Base-by-base conservation (phyloP, 2,329 filamentous ascomycete species). In the Phaeosphaeriaceae sp. region DNA sequence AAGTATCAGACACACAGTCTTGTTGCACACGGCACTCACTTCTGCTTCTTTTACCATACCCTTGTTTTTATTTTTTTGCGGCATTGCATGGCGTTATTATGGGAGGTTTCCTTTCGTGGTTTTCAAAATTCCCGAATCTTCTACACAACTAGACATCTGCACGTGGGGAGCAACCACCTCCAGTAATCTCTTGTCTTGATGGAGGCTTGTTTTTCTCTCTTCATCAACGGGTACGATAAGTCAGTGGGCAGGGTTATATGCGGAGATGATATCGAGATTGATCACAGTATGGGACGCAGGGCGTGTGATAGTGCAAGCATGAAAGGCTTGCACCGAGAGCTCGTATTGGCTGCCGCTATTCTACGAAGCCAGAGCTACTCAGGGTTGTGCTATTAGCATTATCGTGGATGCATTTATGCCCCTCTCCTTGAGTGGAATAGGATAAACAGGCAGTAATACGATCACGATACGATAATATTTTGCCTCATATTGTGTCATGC, bases 31-130 rank as follows among this genome's bases (percentile, higher is more conserved):
- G 52, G 49, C 52, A 26, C 41, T 42, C 37, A 52, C 41, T 50
- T 47, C 30, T 47, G 40, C 52, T 58, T n/a, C 42, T 58, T 50
- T 39, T 54, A 50, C 23, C 50, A 53, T 62, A 58, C 60, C 55
- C 48, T 49, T 43, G 40, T 62, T 50, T 54, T 60, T 61, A n/a
- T 60, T 71, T 60, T 60, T 26, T 60, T 71, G 69, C 70, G 70
- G 70, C 70, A 73, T 73, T 72, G 70, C 70, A 71, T 62, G 70
- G 70, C 61, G 70, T 73, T 61, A 51, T 46, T 66, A 66, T 57
- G 53, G 63, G 62, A 45, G 57, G 58, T 60, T 57, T 50, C 42
- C 55, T 57, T 56, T 50, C 30, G 30, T 54, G 50, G 45, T 57
- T 59, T 64, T 58, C 51, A 60, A 69, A 71, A 60, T 58, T 58